A percentile compares a stretch with the other conserved stretches of the same genome.
phyloP scores from a whole-genome alignment of 2,329 filamentous ascomycete species.

The Colletotrichum simmondsii region DNA sequence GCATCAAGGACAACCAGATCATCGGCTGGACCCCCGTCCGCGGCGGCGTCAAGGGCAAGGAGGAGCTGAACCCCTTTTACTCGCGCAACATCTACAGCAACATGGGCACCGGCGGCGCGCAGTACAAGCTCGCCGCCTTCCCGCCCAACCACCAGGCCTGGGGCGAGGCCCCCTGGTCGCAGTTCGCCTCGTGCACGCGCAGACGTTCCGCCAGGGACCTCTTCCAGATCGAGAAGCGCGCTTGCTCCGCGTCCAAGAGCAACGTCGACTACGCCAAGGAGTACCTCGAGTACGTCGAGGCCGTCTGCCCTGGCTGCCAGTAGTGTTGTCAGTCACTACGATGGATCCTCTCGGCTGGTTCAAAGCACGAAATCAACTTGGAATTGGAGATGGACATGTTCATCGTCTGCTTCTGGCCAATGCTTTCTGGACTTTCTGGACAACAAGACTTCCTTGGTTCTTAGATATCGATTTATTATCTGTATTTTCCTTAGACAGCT shows the following conservation, averaged over 20 bases:
- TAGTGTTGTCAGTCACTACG: not conserved
- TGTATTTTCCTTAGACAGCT: too few species aligned
- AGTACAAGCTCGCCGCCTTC: conserved; percentile 2
- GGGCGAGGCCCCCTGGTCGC: not conserved
- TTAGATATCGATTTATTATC: too few species aligned
- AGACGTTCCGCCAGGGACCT: not conserved
- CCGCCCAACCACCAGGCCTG: not conserved
- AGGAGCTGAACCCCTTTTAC: not conserved
- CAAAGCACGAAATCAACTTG: too few species aligned
- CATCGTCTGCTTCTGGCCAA: too few species aligned
- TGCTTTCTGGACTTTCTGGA: too few species aligned
- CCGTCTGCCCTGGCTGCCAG: not conserved
- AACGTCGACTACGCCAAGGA: not conserved
- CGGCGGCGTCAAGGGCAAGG: not conserved
- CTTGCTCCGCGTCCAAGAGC: not conserved
- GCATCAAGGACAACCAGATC: conserved; percentile 15
- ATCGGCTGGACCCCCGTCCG: not conserved
- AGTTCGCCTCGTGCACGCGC: not conserved
- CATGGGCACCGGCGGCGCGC: not conserved
- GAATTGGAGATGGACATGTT: too few species aligned
- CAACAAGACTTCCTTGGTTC: too few species aligned
- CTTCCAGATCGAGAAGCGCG: not conserved
- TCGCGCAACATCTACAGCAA: not conserved
- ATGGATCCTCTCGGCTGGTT: too few species aligned
- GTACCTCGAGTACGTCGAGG: not conserved